Conservation (phyloP, 768 basidiomycete genomes). For the Neoboletus magnificus region DNA sequence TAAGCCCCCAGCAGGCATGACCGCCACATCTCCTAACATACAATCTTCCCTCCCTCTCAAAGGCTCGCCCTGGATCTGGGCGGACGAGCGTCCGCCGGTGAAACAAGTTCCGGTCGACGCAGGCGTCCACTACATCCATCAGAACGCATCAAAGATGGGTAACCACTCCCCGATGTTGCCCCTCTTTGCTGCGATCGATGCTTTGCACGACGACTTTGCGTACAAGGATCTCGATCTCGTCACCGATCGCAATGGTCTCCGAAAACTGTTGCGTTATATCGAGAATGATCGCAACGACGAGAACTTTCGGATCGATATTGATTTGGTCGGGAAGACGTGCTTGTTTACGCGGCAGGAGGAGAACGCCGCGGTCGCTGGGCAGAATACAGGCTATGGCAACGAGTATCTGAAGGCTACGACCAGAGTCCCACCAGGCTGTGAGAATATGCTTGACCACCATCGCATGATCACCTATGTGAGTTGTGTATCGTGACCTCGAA, state of each 20-base stretch:
- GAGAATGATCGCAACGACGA: constrained; percentile 20
- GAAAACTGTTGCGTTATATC: constrained; percentile 59
- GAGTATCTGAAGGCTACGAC: constrained; percentile 63
- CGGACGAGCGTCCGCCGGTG: constrained; percentile 43
- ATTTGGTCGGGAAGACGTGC: constrained; percentile 59
- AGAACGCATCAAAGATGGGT: constrained; percentile 48
- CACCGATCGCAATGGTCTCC: constrained; percentile 63
- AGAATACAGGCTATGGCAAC: constrained; percentile 48
- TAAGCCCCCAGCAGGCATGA: constrained; percentile 12
- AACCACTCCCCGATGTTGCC: constrained; percentile 45
- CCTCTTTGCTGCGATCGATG: constrained; percentile 57
- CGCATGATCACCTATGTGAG: constrained; percentile 63
- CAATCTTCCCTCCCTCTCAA: neutral
- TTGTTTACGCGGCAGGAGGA: constrained; percentile 60
- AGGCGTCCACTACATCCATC: constrained; percentile 51
- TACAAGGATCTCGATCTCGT: constrained; percentile 42
- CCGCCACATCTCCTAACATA: neutral
- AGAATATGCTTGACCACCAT: constrained; percentile 54
- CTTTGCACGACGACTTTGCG: constrained; percentile 25
- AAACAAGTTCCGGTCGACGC: constrained; percentile 53
- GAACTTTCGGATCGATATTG: constrained; percentile 67
- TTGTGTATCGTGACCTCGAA: neutral
- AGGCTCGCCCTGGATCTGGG: constrained; percentile 65
- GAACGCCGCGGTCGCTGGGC: neutral
- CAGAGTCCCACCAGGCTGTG: constrained; percentile 44